Evolutionary conservation across 495 filamentous ascomycete genomes (phyloP), one percentile per base, ranked within the genome.

Genomic region (Cenococcum geophilum): DNA sequence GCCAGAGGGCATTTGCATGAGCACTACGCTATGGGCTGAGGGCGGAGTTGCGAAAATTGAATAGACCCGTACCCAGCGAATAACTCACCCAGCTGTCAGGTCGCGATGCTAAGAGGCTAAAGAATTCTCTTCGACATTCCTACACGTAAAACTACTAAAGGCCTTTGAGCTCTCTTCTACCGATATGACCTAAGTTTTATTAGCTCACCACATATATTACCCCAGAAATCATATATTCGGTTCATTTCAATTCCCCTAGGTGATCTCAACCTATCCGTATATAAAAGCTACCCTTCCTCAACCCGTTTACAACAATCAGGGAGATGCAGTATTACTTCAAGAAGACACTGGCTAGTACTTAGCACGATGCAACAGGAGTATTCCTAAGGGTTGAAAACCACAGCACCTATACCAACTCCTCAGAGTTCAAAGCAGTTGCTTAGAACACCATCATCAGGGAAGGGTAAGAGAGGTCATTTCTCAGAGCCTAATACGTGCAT

Each of bases 331-430:
- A 66, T 42, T 42, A 62, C 59, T 32, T 62, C 22, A 45, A 57
- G 21, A 25, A 40, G 27, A 62, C 58, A 9, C 12, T 58, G 10
- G 27, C 45, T 36, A 45, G 62, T 53, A 34, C 36, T 40, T 35
- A 66, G 18, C 45, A 55, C 25, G 51, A 62, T 45, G 35, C 36
- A 2, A 42, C 49, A 4, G 52, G 51, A 11, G 59, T 16, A 0
- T 12, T 54, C 36, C 50, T 57, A 40, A 51, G 53, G 5, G 36
- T 62, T 48, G 35, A 6, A 20, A 45, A 63, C 14, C 51, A 16
- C 20, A 42, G 54, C 11, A 63, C 64, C n/a, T 66, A 27, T 42
- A 63, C 60, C n/a, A 21, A 56, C 55, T 60, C 63, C 36, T 6
- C 20, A 0, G 20, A 25, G 1, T 60, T 60, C 2, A 63, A 66